Conservation (phyloP, 1,284 basidiomycete genomes). For the Moniliella sp. region DNA sequence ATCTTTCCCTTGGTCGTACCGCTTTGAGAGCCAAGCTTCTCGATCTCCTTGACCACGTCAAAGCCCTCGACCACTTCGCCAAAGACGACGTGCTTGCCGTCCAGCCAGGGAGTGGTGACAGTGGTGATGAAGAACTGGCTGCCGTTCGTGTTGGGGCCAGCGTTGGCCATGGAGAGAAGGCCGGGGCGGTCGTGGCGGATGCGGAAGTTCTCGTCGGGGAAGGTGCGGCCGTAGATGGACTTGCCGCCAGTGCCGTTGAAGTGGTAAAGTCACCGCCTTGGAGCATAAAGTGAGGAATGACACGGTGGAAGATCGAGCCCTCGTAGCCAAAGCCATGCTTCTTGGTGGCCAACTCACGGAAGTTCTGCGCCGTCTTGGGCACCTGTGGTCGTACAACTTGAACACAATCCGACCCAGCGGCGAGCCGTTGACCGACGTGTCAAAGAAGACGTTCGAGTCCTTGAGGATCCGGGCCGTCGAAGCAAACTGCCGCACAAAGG, state of each 20-base stretch:
- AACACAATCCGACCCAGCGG: slow-evolving; percentile 27
- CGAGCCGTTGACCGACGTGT: slow-evolving; percentile 42
- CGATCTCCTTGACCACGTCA: slow-evolving; percentile 28
- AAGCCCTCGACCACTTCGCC: slow-evolving; percentile 17
- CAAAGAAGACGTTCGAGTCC: slow-evolving; percentile 45
- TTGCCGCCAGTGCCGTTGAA: slow-evolving; percentile 29
- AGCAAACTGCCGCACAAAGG: no score
- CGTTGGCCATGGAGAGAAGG: slow-evolving; percentile 48
- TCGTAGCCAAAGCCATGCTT: slow-evolving; percentile 25
- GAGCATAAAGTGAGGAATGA: slow-evolving; percentile 32
- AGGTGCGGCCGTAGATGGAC: slow-evolving; percentile 53
- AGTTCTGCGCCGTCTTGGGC: slow-evolving; percentile 28
- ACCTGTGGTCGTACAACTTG: slow-evolving; percentile 22
- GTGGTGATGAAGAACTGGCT: slow-evolving; percentile 15
- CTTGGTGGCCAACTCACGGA: slow-evolving; percentile 37
- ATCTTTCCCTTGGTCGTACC: slow-evolving; percentile 23
- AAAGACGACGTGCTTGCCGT: slow-evolving; percentile 37
- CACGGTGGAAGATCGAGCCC: slow-evolving; percentile 8
- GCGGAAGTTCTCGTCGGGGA: slow-evolving; percentile 9
- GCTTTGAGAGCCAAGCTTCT: slow-evolving; percentile 14
- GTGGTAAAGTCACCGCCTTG: slow-evolving; percentile 29
- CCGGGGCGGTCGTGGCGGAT: slow-evolving; percentile 24
- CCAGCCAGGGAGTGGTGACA: slow-evolving; percentile 48
- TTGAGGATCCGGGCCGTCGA: no score
- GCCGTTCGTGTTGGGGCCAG: slow-evolving; percentile 71